Conservation (phyloP, 306 rosid species). For the Sophora flavescens region DNA sequence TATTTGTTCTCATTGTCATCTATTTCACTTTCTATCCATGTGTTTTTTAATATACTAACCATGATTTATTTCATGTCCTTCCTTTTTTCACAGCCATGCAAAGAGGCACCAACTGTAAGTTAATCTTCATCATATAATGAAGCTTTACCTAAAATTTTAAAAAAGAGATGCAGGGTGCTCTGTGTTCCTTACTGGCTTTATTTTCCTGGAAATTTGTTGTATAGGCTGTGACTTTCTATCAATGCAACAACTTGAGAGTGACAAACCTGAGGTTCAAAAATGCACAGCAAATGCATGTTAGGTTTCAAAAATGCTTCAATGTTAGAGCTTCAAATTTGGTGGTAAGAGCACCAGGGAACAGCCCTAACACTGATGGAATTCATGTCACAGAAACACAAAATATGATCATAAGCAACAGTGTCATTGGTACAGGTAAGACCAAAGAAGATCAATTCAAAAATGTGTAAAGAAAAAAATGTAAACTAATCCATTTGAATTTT, state of each 20-base stretch:
- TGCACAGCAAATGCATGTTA: constrained; percentile 82
- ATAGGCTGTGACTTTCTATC: constrained; percentile 76
- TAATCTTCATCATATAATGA: neutral
- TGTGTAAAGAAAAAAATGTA: neutral
- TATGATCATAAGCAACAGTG: constrained; percentile 53
- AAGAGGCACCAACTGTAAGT: constrained; percentile 77
- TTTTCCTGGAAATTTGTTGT: constrained; percentile 13
- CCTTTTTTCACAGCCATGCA: constrained; percentile 74
- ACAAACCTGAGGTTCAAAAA: constrained; percentile 52
- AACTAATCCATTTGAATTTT: neutral
- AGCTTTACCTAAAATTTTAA: neutral
- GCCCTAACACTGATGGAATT: constrained; percentile 96
- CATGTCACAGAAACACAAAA: constrained; percentile 68
- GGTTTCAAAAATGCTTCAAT: constrained; percentile 57
- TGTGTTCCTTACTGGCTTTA: neutral
- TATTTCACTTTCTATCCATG: neutral
- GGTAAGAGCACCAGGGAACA: constrained; percentile 68
- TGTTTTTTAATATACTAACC: constrained; percentile 14
- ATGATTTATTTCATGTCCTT: neutral
- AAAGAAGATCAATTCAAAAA: neutral
- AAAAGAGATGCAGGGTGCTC: neutral
- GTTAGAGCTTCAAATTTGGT: constrained; percentile 58
- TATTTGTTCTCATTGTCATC: neutral
- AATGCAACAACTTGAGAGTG: constrained; percentile 64
- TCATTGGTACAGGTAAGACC: constrained; percentile 70